These are phyloP conservation scores for Globisporangium middletonii DNA, from an alignment of 352 stramenopile species.

Conservation along the genomic window DNA sequence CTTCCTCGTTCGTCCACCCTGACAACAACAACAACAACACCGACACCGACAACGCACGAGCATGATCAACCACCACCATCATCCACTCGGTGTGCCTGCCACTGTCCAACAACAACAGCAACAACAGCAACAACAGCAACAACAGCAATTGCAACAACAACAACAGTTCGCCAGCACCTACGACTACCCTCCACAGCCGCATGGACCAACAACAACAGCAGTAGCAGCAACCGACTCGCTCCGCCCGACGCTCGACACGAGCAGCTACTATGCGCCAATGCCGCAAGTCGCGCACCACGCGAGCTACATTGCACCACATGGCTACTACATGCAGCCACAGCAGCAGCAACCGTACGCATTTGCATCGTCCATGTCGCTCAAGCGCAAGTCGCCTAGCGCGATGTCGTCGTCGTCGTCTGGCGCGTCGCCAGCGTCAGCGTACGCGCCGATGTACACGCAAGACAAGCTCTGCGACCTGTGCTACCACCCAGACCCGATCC, in stretches of 20 bases:
- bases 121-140: neutral
- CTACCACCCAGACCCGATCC: conserved; percentile 71
- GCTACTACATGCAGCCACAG: conserved; percentile 3
- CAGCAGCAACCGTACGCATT: conserved; percentile 14
- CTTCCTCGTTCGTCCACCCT: neutral
- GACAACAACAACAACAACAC: too few species aligned
- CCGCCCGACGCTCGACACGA: conserved; percentile 22
- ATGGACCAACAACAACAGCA: conserved; percentile 14
- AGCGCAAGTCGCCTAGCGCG: conserved; percentile 28
- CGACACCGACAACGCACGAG: neutral
- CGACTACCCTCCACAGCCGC: conserved; percentile 17
- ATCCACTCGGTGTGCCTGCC: neutral
- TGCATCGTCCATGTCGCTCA: conserved; percentile 23
- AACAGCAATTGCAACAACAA: conserved; percentile 1
- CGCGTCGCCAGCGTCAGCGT: conserved; percentile 8
- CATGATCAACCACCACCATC: conserved; percentile 9
- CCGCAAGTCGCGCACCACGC: conserved; percentile 2
- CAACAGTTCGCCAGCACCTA: conserved; percentile 14
- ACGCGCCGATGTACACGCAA: conserved; percentile 7
- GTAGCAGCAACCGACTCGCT: conserved; percentile 22
- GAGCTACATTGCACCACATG: neutral
- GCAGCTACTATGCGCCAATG: conserved; percentile 7
- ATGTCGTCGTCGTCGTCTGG: conserved; percentile 3
- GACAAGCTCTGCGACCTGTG: conserved; percentile 68
- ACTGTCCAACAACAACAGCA: neutral